Evolutionary conservation across 352 stramenopile species (phyloP).

Genomic region (Aphanomyces invadans): DNA sequence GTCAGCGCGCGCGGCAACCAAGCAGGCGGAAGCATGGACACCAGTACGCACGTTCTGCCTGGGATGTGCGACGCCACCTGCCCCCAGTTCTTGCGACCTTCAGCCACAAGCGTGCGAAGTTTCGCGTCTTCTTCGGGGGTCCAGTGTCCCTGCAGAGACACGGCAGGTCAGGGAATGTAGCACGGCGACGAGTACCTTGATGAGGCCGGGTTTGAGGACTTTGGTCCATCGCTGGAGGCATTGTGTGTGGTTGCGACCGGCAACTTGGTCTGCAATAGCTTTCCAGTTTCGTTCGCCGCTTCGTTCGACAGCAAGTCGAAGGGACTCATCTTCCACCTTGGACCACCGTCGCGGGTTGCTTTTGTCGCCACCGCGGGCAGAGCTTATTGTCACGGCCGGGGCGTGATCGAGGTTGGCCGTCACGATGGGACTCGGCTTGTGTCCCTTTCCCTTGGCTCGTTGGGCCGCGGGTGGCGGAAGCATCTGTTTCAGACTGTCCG

Average conservation of each 20-base stretch:
- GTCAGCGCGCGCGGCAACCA: conserved; percentile 13
- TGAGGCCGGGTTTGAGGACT: conserved; percentile 88
- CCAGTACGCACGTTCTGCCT: conserved; percentile 57
- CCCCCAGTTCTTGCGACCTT: conserved; percentile 88
- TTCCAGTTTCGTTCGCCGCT: conserved; percentile 86
- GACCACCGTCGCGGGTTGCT: conserved; percentile 78
- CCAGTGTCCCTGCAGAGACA: conserved; percentile 72
- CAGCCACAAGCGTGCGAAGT: conserved; percentile 68
- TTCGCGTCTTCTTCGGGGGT: conserved; percentile 86
- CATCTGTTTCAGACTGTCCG: conserved; percentile 74
- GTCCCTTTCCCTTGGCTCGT: conserved; percentile 37
- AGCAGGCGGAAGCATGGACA: conserved; percentile 22
- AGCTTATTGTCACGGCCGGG: background rate
- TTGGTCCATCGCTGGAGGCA: conserved; percentile 91
- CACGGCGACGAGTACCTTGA: conserved; percentile 81
- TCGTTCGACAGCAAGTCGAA: conserved; percentile 72
- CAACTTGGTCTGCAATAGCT: conserved; percentile 87
- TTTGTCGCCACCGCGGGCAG: conserved; percentile 74
- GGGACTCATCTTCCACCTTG: conserved; percentile 78
- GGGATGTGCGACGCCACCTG: conserved; percentile 76
- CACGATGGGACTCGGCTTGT: conserved; percentile 24
- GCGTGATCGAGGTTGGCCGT: conserved; percentile 23
- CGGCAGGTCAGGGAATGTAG: background rate
- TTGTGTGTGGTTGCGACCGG: conserved; percentile 87
- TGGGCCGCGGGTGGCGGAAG: conserved; percentile 54